These are phyloP conservation scores for Trichosanthes truncata DNA, from an alignment of 306 rosid species.

Conservation along the genomic window DNA sequence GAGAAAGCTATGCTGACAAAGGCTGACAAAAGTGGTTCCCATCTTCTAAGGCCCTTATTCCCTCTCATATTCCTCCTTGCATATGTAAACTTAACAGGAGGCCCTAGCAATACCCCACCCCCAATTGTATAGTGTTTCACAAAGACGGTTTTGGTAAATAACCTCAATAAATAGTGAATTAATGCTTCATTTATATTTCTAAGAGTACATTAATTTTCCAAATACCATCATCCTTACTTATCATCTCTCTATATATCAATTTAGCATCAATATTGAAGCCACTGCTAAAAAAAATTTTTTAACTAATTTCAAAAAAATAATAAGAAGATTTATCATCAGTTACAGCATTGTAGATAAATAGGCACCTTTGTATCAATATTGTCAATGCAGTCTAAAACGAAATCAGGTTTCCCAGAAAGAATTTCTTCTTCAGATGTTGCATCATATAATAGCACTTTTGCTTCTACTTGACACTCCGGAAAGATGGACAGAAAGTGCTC, in stretches of 20 bases:
- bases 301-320: background rate
- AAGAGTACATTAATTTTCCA: background rate
- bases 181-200: background rate
- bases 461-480: slow-evolving; percentile 85
- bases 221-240: background rate
- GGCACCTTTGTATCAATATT: slow-evolving; percentile 91
- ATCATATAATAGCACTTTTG: slow-evolving; percentile 75
- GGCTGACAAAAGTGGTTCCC: background rate
- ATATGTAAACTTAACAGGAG: background rate
- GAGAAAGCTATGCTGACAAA: background rate
- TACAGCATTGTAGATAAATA: slow-evolving; percentile 6
- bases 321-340: background rate
- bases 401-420: slow-evolving; percentile 85
- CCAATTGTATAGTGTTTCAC: background rate
- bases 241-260: background rate
- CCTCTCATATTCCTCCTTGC: background rate
- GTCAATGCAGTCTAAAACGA: slow-evolving; percentile 88
- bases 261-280: background rate
- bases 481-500: slow-evolving; percentile 79
- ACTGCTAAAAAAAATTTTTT: background rate
- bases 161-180: background rate
- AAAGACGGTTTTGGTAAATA: background rate
- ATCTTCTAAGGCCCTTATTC: background rate
- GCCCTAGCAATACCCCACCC: background rate
- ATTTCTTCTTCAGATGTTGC: slow-evolving; percentile 86